Evolutionary conservation across 2,329 filamentous ascomycete species (phyloP).

Genomic region (Westerdykella aurantiaca): DNA sequence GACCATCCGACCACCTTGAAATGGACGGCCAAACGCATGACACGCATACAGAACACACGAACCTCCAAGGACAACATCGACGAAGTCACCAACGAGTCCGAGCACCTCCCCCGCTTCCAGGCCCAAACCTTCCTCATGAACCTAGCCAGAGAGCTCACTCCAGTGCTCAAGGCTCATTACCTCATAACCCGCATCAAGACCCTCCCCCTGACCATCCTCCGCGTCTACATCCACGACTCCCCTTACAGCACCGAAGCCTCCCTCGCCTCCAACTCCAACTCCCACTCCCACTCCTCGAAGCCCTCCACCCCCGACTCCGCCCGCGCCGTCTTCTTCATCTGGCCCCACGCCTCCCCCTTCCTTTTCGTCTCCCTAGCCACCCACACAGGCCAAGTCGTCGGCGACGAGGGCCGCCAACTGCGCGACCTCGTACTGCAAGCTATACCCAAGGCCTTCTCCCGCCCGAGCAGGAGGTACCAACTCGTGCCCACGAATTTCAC

Average conservation of each 20-base stretch:
- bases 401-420: slow-evolving; percentile 49
- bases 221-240: slow-evolving; percentile 73
- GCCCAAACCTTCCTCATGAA: slow-evolving; percentile 72
- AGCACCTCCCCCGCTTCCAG: slow-evolving; percentile 63
- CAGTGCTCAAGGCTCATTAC: slow-evolving; percentile 78
- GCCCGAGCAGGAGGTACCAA: slow-evolving; percentile 65
- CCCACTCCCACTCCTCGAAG: slow-evolving; percentile 15
- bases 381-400: slow-evolving; percentile 30
- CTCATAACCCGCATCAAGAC: slow-evolving; percentile 66
- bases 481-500: slow-evolving; percentile 63
- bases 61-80: slow-evolving; percentile 21
- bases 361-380: slow-evolving; percentile 59
- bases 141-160: slow-evolving; percentile 67
- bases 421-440: slow-evolving; percentile 68
- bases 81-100: slow-evolving; percentile 36
- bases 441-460: slow-evolving; percentile 75
- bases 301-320: slow-evolving; percentile 49
- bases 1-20: slow-evolving; percentile 48
- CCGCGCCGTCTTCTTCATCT: slow-evolving; percentile 71
- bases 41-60: slow-evolving; percentile 26
- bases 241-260: slow-evolving; percentile 60
- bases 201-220: slow-evolving; percentile 66
- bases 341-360: slow-evolving; percentile 72
- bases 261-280: slow-evolving; percentile 25
- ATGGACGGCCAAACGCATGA: slow-evolving; percentile 51